Percentiles rank a stretch among this genome's conserved stretches.
Evolutionary conservation across 176 grass and related monocot genomes (phyloP).

Genomic region (Aegilops bicornis): DNA sequence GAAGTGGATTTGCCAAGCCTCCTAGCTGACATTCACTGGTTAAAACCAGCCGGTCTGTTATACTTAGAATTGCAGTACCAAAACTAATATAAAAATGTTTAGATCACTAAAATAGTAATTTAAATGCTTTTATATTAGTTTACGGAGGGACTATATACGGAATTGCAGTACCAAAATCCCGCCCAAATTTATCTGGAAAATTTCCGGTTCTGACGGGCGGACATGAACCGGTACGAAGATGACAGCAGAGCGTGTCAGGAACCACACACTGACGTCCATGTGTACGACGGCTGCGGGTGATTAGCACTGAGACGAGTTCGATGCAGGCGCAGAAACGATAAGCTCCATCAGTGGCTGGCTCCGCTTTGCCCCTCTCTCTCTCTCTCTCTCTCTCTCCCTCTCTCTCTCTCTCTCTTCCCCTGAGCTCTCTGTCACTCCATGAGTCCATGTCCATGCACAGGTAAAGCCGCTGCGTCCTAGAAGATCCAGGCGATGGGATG

Average conservation of each 20-base stretch:
- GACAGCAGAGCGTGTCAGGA: constrained; percentile 10
- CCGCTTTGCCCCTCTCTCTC: background rate
- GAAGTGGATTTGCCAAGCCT: no score
- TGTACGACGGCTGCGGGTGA: background rate
- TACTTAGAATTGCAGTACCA: background rate
- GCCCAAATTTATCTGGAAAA: no score
- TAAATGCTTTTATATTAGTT: no score
- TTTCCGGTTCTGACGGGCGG: no score
- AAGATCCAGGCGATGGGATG: constrained; percentile 37
- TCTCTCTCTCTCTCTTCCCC: background rate
- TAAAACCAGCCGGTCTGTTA: no score
- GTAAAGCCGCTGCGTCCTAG: constrained; percentile 23
- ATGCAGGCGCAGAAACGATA: constrained; percentile 13
- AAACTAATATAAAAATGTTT: background rate
- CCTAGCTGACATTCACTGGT: no score
- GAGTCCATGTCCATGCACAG: background rate
- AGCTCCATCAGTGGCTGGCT: constrained; percentile 30
- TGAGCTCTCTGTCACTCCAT: background rate
- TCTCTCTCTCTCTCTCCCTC: background rate
- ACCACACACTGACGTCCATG: constrained; percentile 15
- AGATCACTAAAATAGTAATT: no score
- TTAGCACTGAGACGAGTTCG: background rate
- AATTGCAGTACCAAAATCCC: background rate
- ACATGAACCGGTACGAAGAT: background rate
- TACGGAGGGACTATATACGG: no score